A percentile compares a stretch with the other conserved stretches of the same genome.
Conservation (phyloP, 2,329 filamentous ascomycete species). For the Seiridium cupressi region DNA sequence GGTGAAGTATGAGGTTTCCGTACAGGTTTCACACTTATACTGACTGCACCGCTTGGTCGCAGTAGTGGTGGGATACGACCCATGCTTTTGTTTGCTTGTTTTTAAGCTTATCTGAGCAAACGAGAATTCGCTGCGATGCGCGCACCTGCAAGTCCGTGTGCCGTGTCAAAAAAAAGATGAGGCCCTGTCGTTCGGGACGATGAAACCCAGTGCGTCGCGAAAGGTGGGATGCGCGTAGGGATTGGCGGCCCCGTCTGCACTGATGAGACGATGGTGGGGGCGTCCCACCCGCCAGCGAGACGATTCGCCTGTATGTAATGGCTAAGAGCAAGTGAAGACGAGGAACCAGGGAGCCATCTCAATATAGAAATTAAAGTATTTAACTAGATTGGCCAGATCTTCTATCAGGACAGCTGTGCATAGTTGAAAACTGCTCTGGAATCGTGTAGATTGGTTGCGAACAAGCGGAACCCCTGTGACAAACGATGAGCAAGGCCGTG, state of each 20-base stretch:
- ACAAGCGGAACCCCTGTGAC: too few species aligned
- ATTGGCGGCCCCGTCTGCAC: conserved; percentile 13
- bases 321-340: too few species aligned
- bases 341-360: too few species aligned
- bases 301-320: too few species aligned
- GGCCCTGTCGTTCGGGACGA: conserved; percentile 3
- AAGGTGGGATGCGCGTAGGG: conserved; percentile 3
- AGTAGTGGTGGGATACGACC: not conserved
- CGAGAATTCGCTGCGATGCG: not conserved
- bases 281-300: too few species aligned
- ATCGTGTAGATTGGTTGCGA: too few species aligned
- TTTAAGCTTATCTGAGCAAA: not conserved
- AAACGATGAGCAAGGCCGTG: too few species aligned
- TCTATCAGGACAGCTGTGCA: too few species aligned
- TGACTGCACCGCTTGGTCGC: conserved; percentile 11
- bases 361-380: too few species aligned
- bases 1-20: conserved; percentile 20
- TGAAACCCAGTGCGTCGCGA: conserved; percentile 21
- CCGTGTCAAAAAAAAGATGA: not conserved
- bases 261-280: conserved; percentile 10
- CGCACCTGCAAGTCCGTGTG: conserved; percentile 5
- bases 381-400: too few species aligned
- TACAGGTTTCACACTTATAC: conserved; percentile 19
- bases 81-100: not conserved
- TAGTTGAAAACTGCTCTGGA: too few species aligned